Conservation (phyloP, 805 yeast genomes). For the Candida alai region DNA sequence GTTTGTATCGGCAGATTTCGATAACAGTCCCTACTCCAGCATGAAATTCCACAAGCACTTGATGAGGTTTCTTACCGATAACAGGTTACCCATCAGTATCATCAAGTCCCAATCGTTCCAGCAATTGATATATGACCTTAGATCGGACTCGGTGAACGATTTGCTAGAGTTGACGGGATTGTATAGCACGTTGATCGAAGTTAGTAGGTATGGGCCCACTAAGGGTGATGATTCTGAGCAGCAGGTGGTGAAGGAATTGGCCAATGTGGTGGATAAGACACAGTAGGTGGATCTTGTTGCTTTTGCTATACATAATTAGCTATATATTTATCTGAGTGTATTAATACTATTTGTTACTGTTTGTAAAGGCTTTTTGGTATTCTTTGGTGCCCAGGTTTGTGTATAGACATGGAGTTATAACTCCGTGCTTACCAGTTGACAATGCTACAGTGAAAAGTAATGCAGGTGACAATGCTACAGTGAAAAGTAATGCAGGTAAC, state of each 20-base stretch:
- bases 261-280: constrained; percentile 2
- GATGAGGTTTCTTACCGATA: constrained; percentile 48
- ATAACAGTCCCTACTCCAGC: constrained; percentile 41
- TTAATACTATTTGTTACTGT: not conserved
- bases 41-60: constrained; percentile 49
- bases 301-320: not conserved
- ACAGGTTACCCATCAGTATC: constrained; percentile 44
- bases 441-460: not conserved
- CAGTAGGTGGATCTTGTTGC: constrained; percentile 1
- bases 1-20: constrained; percentile 29
- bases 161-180: constrained; percentile 43
- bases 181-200: constrained; percentile 44
- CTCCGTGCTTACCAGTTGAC: not conserved
- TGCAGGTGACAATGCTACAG: too few species aligned
- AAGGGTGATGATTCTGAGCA: constrained; percentile 1
- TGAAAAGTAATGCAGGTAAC: too few species aligned
- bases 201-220: constrained; percentile 23
- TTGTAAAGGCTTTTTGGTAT: not conserved
- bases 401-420: not conserved
- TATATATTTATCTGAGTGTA: not conserved
- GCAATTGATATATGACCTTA: constrained; percentile 47
- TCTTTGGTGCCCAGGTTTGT: not conserved
- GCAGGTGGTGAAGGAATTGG: constrained; percentile 1
- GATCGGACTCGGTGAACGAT: constrained; percentile 46
- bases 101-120: constrained; percentile 50